Base-by-base conservation (phyloP, 2,329 filamentous ascomycete species). In the Colletotrichum sublineola region DNA sequence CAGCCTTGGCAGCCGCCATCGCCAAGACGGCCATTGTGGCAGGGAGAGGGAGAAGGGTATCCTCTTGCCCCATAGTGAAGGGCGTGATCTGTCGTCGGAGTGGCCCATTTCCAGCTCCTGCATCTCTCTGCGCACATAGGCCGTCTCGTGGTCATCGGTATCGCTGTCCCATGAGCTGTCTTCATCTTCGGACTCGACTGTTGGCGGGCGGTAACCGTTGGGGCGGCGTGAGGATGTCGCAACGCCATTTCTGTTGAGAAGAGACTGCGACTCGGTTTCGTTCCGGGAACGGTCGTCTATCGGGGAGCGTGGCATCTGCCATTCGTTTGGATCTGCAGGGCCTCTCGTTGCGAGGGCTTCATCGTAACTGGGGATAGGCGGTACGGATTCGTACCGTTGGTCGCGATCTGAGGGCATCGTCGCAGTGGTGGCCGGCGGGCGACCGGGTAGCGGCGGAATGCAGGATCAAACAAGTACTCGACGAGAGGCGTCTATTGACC, bases 41-140 rank as follows among this genome's bases (percentile, higher is more conserved):
- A 89, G 79, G 8, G 87, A 86, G 38, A 89, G 77, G 8, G 84
- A 84, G 73, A 88, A 86, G 31, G 84, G 84, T 77, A 90, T 88
- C 56, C 86, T 81, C 80, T 90, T 90, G 63, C 86, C 84, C 85
- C 87, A 90, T 65, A 84, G 79, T 2, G 84, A 85, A 33, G 85
- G 80, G 40, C 82, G 81, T 66, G 82, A 77, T 70, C 81, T 79
- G 61, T 83, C 81, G 31, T 83, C 78, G 38, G 90, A 90, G 76
- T 97, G 94, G 77, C 94, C 89, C 53, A 97, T 90, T 76, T 97
- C 94, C 88, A 97, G 91, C 87, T 98, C 93, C 79, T 97, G 90
- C 84, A 98, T 92, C 82, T 96, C 94, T 75, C 92, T 89, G 74
- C 94, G 91, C 77, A 96, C 87, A 74, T 91, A 90, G 42, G 89